Conservation (phyloP, 306 rosid species). For the Geum urbanum region DNA sequence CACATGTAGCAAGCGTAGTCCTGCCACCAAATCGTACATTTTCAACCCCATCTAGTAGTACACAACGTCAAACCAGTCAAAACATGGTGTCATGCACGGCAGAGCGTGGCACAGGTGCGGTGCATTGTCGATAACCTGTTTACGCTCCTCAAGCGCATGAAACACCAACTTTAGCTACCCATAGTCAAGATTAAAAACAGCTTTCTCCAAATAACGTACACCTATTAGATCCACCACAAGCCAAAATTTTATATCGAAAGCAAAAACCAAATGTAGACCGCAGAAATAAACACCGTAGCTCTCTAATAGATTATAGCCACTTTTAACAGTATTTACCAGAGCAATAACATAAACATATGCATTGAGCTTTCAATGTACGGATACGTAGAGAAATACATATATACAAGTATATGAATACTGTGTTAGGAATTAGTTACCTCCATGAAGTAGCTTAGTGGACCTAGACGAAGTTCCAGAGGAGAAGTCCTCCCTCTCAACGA, state of each 20-base stretch:
- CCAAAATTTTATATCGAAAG: background rate
- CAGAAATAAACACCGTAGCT: too few species aligned
- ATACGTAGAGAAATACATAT: background rate
- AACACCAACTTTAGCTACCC: constrained; percentile 93
- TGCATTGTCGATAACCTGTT: constrained; percentile 85
- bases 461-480: constrained; percentile 95
- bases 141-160: constrained; percentile 96
- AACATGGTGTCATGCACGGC: constrained; percentile 99
- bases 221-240: constrained; percentile 43
- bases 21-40: constrained; percentile 94
- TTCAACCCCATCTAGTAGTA: constrained; percentile 94
- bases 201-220: constrained; percentile 97
- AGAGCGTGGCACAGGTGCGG: constrained; percentile 96
- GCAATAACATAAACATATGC: too few species aligned
- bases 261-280: background rate
- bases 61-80: constrained; percentile 83
- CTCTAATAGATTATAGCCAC: background rate
- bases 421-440: constrained; percentile 43
- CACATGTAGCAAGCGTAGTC: constrained; percentile 67
- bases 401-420: background rate
- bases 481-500: constrained; percentile 95
- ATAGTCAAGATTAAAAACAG: constrained; percentile 85
- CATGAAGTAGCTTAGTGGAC: constrained; percentile 96
- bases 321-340: too few species aligned
- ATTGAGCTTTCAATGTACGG: background rate